Percentiles rank a stretch among this genome's conserved stretches.
Conservation (phyloP, 2,329 filamentous ascomycete genomes). For the Acrodontium crateriforme region DNA sequence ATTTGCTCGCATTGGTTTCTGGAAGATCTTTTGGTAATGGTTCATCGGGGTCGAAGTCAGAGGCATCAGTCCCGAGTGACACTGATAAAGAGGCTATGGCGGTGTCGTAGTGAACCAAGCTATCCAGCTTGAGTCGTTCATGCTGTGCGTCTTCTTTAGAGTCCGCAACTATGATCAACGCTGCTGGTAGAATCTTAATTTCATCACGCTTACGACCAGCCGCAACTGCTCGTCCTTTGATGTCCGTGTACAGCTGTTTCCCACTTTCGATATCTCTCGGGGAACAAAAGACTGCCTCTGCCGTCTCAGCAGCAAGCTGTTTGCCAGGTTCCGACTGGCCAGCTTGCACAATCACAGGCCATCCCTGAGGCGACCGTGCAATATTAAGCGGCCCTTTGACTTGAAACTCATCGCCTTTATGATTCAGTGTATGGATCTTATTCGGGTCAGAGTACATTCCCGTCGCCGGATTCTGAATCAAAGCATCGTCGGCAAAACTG, state of each 20-base stretch:
- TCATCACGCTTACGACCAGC: constrained; percentile 11
- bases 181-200: constrained; percentile 14
- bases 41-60: constrained; percentile 10
- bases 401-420: constrained; percentile 27
- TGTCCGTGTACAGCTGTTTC: constrained; percentile 13
- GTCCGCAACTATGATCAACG: constrained; percentile 15
- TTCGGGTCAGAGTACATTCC: constrained; percentile 39
- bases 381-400: constrained; percentile 14
- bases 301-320: constrained; percentile 15
- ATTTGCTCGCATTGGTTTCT: constrained; percentile 13
- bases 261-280: constrained; percentile 11
- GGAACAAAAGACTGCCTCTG: constrained; percentile 14
- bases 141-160: constrained; percentile 11
- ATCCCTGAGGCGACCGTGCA: constrained; percentile 13
- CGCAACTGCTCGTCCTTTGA: constrained; percentile 10
- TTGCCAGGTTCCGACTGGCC: constrained; percentile 14
- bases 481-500: constrained; percentile 39
- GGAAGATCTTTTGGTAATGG: constrained; percentile 12
- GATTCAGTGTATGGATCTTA: constrained; percentile 39
- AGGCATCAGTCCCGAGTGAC: constrained; percentile 11
- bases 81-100: constrained; percentile 13
- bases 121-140: constrained; percentile 13
- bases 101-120: constrained; percentile 11
- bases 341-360: constrained; percentile 16
- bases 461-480: constrained; percentile 33